A percentile compares a stretch with the other conserved stretches of the same genome.
Evolutionary conservation across 805 yeast species (phyloP).

Genomic region (Naumovozyma castellii): DNA sequence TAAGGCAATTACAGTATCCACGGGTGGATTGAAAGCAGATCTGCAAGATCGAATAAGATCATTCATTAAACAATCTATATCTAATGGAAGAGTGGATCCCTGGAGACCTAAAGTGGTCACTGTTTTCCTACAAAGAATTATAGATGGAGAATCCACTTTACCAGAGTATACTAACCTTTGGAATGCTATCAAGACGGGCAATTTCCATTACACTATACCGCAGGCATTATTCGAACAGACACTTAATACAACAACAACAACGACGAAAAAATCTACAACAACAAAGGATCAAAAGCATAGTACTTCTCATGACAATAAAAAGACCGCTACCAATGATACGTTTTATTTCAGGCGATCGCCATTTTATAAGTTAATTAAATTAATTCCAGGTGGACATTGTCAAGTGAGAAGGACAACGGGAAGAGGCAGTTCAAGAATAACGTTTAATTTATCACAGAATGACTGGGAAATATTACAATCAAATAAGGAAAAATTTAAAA

Average conservation of each 20-base stretch:
- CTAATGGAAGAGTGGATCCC: slow-evolving; percentile 33
- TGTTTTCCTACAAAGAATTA: slow-evolving; percentile 34
- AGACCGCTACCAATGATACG: background rate
- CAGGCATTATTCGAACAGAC: background rate
- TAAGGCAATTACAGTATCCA: slow-evolving; percentile 39
- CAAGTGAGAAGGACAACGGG: slow-evolving; percentile 30
- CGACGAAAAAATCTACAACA: slow-evolving; percentile 14
- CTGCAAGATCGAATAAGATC: slow-evolving; percentile 44
- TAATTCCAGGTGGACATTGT: slow-evolving; percentile 40
- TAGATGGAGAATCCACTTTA: slow-evolving; percentile 25
- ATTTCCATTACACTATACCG: background rate
- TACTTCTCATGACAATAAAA: background rate
- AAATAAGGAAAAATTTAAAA: slow-evolving; percentile 24
- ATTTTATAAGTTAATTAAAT: slow-evolving; percentile 42
- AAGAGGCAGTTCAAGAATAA: slow-evolving; percentile 37
- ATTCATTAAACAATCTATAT: slow-evolving; percentile 36
- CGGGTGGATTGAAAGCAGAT: slow-evolving; percentile 53
- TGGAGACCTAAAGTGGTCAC: slow-evolving; percentile 38
- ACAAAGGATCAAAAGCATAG: slow-evolving; percentile 24
- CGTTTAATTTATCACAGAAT: slow-evolving; percentile 35
- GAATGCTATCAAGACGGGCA: slow-evolving; percentile 11
- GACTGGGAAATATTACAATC: slow-evolving; percentile 34
- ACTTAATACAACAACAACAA: background rate
- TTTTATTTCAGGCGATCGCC: slow-evolving; percentile 31
- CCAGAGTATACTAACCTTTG: slow-evolving; percentile 33